phyloP scores from a whole-genome alignment of 345 rosid genomes.

The Bruguiera parviflora region DNA sequence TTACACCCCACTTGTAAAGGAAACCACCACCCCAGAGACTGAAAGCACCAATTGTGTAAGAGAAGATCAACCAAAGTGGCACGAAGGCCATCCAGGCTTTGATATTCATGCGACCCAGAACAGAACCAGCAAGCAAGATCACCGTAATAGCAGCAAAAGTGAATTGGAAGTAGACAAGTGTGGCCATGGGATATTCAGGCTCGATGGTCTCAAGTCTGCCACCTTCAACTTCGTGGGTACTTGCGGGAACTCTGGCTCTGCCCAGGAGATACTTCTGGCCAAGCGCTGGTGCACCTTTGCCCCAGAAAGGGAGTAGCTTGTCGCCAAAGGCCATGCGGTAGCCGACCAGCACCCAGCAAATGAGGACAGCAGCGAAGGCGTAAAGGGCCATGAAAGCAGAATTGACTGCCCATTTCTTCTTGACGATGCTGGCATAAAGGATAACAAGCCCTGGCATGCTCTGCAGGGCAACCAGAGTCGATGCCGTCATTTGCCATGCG shows the following conservation, averaged over 20 bases:
- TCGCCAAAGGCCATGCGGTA: constrained; percentile 28
- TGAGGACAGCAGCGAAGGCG: constrained; percentile 30
- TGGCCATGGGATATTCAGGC: constrained; percentile 18
- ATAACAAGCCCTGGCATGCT: constrained; percentile 34
- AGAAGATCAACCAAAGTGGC: constrained; percentile 31
- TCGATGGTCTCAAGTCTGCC: neutral
- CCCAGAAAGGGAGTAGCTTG: constrained; percentile 26
- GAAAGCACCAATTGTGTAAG: constrained; percentile 32
- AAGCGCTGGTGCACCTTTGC: constrained; percentile 22
- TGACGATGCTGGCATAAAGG: constrained; percentile 26
- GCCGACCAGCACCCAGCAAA: constrained; percentile 29
- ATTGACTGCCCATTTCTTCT: constrained; percentile 34
- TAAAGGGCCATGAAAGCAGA: constrained; percentile 32
- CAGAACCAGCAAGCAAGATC: constrained; percentile 27
- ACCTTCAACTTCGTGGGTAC: constrained; percentile 3
- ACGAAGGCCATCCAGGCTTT: constrained; percentile 34
- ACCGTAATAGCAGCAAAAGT: constrained; percentile 32
- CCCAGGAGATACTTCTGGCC: constrained; percentile 18
- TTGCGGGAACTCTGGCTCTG: constrained; percentile 20
- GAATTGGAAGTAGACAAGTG: constrained; percentile 27
- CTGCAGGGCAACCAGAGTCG: constrained; percentile 24
- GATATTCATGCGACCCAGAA: constrained; percentile 29
- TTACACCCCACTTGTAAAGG: constrained; percentile 28
- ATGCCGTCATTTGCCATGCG: constrained; percentile 34
- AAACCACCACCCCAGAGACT: constrained; percentile 31